Evolutionary conservation across 371 early-diverging fungal genomes (phyloP).

Genomic region (Entomophthora muscae): DNA sequence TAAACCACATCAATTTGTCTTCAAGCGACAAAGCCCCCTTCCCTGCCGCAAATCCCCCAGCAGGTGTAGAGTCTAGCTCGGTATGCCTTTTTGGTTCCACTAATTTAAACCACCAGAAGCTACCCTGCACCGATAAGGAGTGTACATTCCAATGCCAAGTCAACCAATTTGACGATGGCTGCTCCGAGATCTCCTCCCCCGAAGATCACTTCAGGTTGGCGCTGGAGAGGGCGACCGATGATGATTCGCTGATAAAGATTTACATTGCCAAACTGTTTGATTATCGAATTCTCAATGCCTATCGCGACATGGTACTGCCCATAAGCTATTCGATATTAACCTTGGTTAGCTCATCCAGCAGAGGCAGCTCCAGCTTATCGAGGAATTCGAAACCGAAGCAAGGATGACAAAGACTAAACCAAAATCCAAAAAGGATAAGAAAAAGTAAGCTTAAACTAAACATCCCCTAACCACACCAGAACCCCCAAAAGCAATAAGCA

Average conservation of each 20-base stretch:
- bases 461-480: not conserved
- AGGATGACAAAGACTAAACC: not conserved
- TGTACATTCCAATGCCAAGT: not conserved
- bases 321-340: not conserved
- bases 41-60: constrained; percentile 4
- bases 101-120: not conserved
- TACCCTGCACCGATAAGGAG: not conserved
- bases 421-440: not conserved
- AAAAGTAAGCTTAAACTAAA: not conserved
- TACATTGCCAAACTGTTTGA: constrained; percentile 5
- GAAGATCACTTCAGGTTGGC: not conserved
- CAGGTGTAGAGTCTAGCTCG: not conserved
- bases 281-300: not conserved
- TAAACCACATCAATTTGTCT: not conserved
- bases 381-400: not conserved
- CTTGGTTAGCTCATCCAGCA: not conserved
- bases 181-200: not conserved
- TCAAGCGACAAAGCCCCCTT: not conserved
- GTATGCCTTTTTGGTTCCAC: not conserved
- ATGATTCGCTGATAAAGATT: not conserved
- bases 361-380: not conserved
- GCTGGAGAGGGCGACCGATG: not conserved
- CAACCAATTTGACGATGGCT: not conserved
- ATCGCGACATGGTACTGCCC: not conserved
- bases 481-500: constrained; percentile 1